Conservation (phyloP, 139 green algal species). For the Chlorella sp. region DNA sequence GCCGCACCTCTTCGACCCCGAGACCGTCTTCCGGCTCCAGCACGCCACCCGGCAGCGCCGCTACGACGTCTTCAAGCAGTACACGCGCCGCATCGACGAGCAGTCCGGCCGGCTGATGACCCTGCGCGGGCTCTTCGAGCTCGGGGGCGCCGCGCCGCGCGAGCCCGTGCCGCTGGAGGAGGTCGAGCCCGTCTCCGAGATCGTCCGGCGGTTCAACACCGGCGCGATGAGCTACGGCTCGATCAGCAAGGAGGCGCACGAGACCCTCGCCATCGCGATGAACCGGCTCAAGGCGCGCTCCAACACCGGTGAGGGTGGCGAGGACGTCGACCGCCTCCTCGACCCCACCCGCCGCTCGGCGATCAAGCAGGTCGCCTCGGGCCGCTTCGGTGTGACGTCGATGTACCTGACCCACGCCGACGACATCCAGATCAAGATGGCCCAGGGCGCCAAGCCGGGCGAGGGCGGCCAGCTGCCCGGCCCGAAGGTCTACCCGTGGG, state of each 20-base stretch:
- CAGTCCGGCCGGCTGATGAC: slow-evolving; percentile 57
- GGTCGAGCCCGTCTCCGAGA: slow-evolving; percentile 79
- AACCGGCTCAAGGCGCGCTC: slow-evolving; percentile 96
- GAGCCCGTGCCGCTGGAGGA: too few species aligned
- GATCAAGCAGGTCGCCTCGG: slow-evolving; percentile 97
- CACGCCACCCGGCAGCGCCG: slow-evolving; percentile 32
- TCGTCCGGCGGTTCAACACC: slow-evolving; percentile 98
- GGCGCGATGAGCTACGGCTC: slow-evolving; percentile 96
- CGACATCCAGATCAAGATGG: slow-evolving; percentile 98
- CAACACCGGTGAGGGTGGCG: slow-evolving; percentile 89
- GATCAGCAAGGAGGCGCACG: slow-evolving; percentile 94
- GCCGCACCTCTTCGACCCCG: slow-evolving; percentile 90
- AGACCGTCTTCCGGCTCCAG: slow-evolving; percentile 84
- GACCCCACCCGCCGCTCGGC: slow-evolving; percentile 68
- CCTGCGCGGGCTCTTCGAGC: slow-evolving; percentile 85
- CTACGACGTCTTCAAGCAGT: slow-evolving; percentile 70
- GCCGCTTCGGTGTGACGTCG: slow-evolving; percentile 95
- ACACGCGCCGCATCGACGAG: slow-evolving; percentile 51
- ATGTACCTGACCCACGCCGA: slow-evolving; percentile 96
- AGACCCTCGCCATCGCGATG: slow-evolving; percentile 97
- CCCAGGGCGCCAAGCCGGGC: slow-evolving; percentile 72
- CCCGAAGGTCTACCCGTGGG: slow-evolving; percentile 80
- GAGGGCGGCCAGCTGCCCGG: slow-evolving; percentile 94
- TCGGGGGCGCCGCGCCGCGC: slow-evolving; percentile 42
- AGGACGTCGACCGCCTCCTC: slow-evolving; percentile 91